Evolutionary conservation across 2,329 filamentous ascomycete species (phyloP).

Genomic region (Sporothrix dimorphospora): DNA sequence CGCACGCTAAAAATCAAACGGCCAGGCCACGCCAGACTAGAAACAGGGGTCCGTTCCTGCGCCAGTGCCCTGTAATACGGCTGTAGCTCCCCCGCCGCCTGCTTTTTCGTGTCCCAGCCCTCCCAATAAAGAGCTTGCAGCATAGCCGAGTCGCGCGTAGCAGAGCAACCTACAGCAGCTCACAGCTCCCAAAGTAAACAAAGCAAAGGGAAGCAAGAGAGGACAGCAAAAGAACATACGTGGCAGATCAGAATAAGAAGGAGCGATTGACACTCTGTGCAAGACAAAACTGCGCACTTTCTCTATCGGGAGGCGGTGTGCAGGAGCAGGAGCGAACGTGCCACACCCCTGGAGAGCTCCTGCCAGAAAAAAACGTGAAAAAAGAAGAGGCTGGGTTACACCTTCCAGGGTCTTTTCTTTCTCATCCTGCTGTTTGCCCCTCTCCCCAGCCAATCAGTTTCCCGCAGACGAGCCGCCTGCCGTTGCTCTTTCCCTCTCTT

Average conservation of each 20-base stretch:
- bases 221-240: too few species aligned
- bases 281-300: neutral
- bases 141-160: neutral
- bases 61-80: neutral
- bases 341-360: constrained; percentile 6
- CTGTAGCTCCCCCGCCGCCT: constrained; percentile 2
- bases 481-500: neutral
- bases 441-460: constrained; percentile 20
- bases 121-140: constrained; percentile 19
- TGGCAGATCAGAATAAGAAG: neutral
- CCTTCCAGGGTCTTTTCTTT: neutral
- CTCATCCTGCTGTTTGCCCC: neutral
- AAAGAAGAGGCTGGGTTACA: constrained; percentile 21
- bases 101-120: constrained; percentile 16
- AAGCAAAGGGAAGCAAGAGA: neutral
- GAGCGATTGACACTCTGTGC: neutral
- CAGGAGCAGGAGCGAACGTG: neutral
- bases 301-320: constrained; percentile 12
- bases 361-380: neutral
- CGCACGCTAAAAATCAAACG: constrained; percentile 7
- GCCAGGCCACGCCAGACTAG: neutral
- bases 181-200: constrained; percentile 3
- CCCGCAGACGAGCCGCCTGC: neutral
- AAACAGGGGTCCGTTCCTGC: constrained; percentile 15
- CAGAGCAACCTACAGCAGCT: neutral